Evolutionary conservation across 2,329 filamentous ascomycete species (phyloP), one percentile per base, ranked within the genome.

Genomic region (Aspergillus tubingensis): DNA sequence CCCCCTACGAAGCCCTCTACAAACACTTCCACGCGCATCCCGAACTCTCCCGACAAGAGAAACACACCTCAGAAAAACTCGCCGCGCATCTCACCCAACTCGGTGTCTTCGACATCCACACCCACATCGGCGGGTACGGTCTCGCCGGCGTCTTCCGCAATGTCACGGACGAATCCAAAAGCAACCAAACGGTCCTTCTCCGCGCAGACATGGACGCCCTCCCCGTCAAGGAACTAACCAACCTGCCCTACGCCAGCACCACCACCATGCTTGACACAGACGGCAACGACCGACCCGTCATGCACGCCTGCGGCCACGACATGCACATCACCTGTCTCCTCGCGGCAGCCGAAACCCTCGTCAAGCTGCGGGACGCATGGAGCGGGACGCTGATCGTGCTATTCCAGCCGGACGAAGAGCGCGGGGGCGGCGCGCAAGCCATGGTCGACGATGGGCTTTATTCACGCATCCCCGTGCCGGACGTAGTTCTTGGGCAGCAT

Each of bases 391-490:
- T 91, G 19, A 75, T 91, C 5, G 71, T 88, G 6, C 72, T 86
- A 2, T 91, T 91, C 70, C 89, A 91, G 67, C 88, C 88, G 0
- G 83, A 84, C 1, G 88, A 91, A 70, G 88, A 91, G 71, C 79
- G 83, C 1, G 86, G 83, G 0, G 80, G 78, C 0, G 88, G 88
- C 0, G 88, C 88, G 0, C 81, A 82, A 72, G 76, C 85, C 23
- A 88, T 88, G 86, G 77, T 88, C 3, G 81, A 84, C 44, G 85
- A 85, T 65, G 85, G 85, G 0, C 74, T 87, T 47, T 87, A 74
- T 78, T 70, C 70, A 64, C 65, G 78, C 72, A 67, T 86, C 7
- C 84, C 85, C 0, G 68, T 81, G 3, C 85, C 85, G 0, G 85
- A 88, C 66, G 74, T 85, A 19, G 78, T 81, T 19, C 73, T 88